phyloP scores from a whole-genome alignment of 1,284 basidiomycete species.

The Apiotrichum akiyoshidainum region DNA sequence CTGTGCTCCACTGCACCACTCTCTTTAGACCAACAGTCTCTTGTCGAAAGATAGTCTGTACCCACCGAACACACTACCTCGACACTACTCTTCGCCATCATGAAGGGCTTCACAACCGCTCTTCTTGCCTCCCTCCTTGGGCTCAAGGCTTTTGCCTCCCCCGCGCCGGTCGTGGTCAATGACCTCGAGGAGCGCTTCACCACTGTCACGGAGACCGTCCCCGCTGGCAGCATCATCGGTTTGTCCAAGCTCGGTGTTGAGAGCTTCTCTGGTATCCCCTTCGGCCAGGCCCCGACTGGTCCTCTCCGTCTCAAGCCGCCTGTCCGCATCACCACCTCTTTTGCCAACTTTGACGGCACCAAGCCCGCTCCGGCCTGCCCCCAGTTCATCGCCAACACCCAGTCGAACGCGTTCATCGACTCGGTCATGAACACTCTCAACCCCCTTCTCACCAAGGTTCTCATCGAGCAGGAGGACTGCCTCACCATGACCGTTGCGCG shows the following conservation, averaged over 20 bases:
- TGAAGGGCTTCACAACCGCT: slow-evolving; percentile 5
- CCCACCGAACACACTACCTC: too few species aligned
- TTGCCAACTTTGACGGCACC: slow-evolving; percentile 16
- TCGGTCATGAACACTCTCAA: slow-evolving; percentile 2
- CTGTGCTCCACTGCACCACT: too few species aligned
- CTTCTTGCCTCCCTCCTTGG: slow-evolving; percentile 6
- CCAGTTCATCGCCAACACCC: slow-evolving; percentile 11
- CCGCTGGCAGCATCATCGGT: slow-evolving; percentile 18
- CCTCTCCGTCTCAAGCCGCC: slow-evolving; percentile 41
- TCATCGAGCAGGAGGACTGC: slow-evolving; percentile 26
- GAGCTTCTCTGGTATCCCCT: slow-evolving; percentile 58
- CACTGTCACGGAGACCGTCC: slow-evolving; percentile 6
- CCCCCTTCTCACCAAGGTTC: slow-evolving; percentile 7
- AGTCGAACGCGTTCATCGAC: slow-evolving; percentile 2
- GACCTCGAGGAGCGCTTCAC: slow-evolving; percentile 7
- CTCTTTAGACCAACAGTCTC: too few species aligned
- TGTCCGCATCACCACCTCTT: slow-evolving; percentile 48
- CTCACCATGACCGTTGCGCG: slow-evolving; percentile 27
- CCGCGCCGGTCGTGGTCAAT: slow-evolving; percentile 3
- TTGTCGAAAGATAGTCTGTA: too few species aligned
- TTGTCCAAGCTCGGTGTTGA: slow-evolving; percentile 3
- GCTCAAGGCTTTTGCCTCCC: neutral
- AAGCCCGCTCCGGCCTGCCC: slow-evolving; percentile 12
- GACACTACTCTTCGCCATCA: neutral
- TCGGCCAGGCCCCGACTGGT: slow-evolving; percentile 55